phyloP scores from a whole-genome alignment of 2,329 filamentous ascomycete species.

The Botrytis cinerea region DNA sequence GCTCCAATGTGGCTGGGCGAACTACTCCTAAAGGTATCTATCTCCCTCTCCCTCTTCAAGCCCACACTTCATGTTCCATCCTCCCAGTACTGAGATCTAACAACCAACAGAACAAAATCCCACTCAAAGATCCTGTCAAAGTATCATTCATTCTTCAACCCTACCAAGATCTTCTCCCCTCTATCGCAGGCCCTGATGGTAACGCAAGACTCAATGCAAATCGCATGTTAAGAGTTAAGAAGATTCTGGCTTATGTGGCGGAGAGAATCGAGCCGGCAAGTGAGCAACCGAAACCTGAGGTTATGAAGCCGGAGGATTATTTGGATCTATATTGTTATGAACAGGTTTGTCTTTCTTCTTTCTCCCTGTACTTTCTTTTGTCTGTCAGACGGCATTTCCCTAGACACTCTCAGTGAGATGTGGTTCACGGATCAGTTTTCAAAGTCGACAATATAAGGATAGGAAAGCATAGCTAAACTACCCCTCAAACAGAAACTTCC shows the following conservation, averaged over 20 bases:
- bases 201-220: slow-evolving; percentile 95
- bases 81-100: slow-evolving; percentile 2
- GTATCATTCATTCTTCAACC: slow-evolving; percentile 92
- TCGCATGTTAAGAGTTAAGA: slow-evolving; percentile 91
- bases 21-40: slow-evolving; percentile 67
- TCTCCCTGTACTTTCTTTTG: neutral
- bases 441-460: neutral
- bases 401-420: neutral
- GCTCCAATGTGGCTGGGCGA: slow-evolving; percentile 93
- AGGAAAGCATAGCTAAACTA: neutral
- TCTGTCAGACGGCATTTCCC: neutral
- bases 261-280: slow-evolving; percentile 81
- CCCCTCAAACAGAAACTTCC: slow-evolving; percentile 52
- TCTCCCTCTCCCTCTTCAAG: neutral
- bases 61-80: neutral
- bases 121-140: slow-evolving; percentile 89
- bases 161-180: slow-evolving; percentile 72
- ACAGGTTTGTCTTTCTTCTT: slow-evolving; percentile 60
- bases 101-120: slow-evolving; percentile 68
- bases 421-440: neutral
- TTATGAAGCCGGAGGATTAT: slow-evolving; percentile 83
- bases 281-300: slow-evolving; percentile 58
- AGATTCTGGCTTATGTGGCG: slow-evolving; percentile 88
- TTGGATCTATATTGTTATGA: slow-evolving; percentile 94
- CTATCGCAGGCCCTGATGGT: slow-evolving; percentile 71